These are phyloP conservation scores for Jamesozyma lodderae DNA, from an alignment of 805 yeast genomes.

Conservation along the genomic window DNA sequence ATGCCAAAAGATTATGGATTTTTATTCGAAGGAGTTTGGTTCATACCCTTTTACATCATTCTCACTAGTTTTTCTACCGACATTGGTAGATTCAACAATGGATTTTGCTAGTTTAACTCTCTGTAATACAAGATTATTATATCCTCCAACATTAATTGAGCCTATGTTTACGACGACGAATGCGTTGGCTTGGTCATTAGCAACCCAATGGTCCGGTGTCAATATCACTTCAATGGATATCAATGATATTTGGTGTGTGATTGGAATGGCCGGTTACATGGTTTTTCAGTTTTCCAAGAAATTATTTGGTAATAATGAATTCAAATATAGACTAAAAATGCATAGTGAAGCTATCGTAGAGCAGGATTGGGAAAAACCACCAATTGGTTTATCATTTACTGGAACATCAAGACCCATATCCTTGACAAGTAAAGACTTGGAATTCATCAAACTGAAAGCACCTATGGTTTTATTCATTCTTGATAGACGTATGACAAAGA, in stretches of 20 bases:
- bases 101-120: constrained; percentile 52
- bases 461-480: constrained; percentile 78
- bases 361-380: constrained; percentile 69
- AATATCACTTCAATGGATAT: constrained; percentile 73
- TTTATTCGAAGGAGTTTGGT: constrained; percentile 78
- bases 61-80: constrained; percentile 63
- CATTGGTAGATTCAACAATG: constrained; percentile 39
- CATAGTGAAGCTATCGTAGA: constrained; percentile 59
- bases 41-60: constrained; percentile 86
- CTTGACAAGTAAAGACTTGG: constrained; percentile 38
- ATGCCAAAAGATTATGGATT: constrained; percentile 71
- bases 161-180: constrained; percentile 68
- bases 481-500: constrained; percentile 89
- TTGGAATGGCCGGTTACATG: constrained; percentile 83
- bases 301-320: constrained; percentile 79
- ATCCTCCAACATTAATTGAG: constrained; percentile 67
- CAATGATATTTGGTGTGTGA: constrained; percentile 81
- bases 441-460: constrained; percentile 67
- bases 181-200: constrained; percentile 54
- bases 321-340: constrained; percentile 57
- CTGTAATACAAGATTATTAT: constrained; percentile 59
- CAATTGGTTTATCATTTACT: constrained; percentile 59
- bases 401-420: constrained; percentile 27
- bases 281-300: constrained; percentile 56
- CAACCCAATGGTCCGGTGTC: constrained; percentile 90